Base-by-base conservation (phyloP, 345 rosid genomes). In the Viola odorata region DNA sequence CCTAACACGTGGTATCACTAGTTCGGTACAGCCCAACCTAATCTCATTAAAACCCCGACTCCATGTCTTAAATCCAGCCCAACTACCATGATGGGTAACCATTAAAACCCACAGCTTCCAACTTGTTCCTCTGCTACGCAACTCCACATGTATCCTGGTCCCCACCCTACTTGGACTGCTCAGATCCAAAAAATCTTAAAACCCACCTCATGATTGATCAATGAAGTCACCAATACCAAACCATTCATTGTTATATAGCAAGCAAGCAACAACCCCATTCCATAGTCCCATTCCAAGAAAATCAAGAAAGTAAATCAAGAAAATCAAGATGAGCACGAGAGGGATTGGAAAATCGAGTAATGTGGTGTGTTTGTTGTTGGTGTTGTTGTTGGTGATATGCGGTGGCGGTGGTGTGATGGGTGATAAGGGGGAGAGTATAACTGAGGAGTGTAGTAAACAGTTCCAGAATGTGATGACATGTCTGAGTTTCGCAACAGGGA, bases 401-500 rank as follows among this genome's bases (percentile, higher is more conserved):
- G 8, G 41, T 66, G 69, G 37, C 57, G 67, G n/a, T 23, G 32
- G 32, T 23, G 32, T 23, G 32, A 23, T 23, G 32, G 32, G 32
- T 13, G 62, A 11, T 9, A 53, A 5, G 4, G 69, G 47, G 23
- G 65, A 60, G 4, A 45, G 16, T 23, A 5, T 52, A 49, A 42
- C 66, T 0, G 40, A 9, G 6, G 55, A 84, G 67, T 90, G 99
- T 58, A 23, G 41, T 16, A 44, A 62, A 1, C 81, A 77, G 48
- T 17, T 94, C 10, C 73, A 75, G 48, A 88, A 87, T 75, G 81
- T 88, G 75, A 76, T 66, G 79, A 23, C 57, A 41, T 91, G 99
- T 69, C 53, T 88, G 77, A 72, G 37, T 54, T 94, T 65, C 47
- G 99, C 95, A 3, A 71, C 76, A 23, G 99, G 92, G 63, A 80